phyloP scores from a whole-genome alignment of 768 basidiomycete genomes.

The Tylopilus plumbeoviolaceoides region DNA sequence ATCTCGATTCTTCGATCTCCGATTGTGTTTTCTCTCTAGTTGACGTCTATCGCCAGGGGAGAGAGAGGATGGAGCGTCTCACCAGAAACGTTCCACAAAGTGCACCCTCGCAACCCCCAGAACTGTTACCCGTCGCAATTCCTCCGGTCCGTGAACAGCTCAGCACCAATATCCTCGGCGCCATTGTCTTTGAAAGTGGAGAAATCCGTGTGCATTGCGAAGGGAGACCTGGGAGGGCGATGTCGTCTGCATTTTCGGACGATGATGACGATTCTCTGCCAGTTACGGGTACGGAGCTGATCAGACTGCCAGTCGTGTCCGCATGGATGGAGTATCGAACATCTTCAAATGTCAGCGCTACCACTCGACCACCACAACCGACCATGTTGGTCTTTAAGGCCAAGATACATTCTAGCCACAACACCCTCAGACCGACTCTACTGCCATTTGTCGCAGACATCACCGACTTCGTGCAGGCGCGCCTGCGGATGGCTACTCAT shows the following conservation, averaged over 20 bases:
- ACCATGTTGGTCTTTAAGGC: slow-evolving; percentile 76
- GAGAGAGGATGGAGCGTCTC: slow-evolving; percentile 68
- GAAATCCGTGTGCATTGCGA: slow-evolving; percentile 70
- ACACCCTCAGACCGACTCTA: slow-evolving; percentile 75
- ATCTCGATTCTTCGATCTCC: slow-evolving; percentile 78
- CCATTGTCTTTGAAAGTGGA: slow-evolving; percentile 80
- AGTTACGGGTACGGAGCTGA: slow-evolving; percentile 50
- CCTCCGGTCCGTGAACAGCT: slow-evolving; percentile 27
- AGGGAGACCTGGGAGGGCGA: slow-evolving; percentile 37
- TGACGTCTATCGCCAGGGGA: slow-evolving; percentile 81
- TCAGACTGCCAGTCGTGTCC: slow-evolving; percentile 71
- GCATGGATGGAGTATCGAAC: slow-evolving; percentile 83
- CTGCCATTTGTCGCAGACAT: slow-evolving; percentile 83
- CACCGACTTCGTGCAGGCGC: slow-evolving; percentile 61
- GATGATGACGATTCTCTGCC: slow-evolving; percentile 52
- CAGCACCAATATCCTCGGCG: slow-evolving; percentile 58
- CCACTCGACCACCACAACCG: slow-evolving; percentile 40
- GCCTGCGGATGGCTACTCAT: slow-evolving; percentile 53
- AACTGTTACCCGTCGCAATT: slow-evolving; percentile 2
- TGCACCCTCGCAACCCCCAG: background rate
- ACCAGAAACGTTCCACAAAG: slow-evolving; percentile 50
- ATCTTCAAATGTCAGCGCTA: slow-evolving; percentile 37
- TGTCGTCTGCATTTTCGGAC: slow-evolving; percentile 37
- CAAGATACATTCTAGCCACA: slow-evolving; percentile 87
- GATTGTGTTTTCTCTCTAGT: slow-evolving; percentile 76